Evolutionary conservation across 225 moss, liverwort and hornwort genomes (phyloP), one percentile per base, ranked within the genome.

Genomic region (Pleurozium schreberi): DNA sequence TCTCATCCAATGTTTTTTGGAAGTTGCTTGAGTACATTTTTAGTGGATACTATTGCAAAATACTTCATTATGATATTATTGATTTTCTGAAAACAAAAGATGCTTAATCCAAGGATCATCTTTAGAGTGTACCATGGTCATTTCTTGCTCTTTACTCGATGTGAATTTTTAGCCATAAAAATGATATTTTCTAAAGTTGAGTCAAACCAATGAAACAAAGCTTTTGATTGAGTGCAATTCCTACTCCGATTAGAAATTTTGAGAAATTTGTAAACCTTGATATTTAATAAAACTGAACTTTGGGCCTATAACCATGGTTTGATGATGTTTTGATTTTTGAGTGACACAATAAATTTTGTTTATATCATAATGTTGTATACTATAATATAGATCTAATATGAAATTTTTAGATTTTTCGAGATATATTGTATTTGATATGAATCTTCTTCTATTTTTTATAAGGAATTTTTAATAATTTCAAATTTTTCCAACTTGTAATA

Each of bases 1-100:
- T 71, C 0, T 15, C 6, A 30, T 47, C 11, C 3, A 74, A 30
- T 31, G 15, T 5, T 14, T 11, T 47, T 74, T 9, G 0, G 11
- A 16, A 74, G 30, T 73, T 45, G 4, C 18, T 30, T 74, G 6
- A 45, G 2, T 74, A 18, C 18, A 30, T 47, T 47, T 47, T 18
- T 0, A 45, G 1, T 17, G 6, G 30, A 45, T 28, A 45, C 3
- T 45, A 28, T 73, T 73, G 45, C 45, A 45, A 28, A 45, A 28
- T 17, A 10, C 30, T 0, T 73, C 30, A 73, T 18, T 17, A 18
- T 1, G 0, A 1, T 16, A 45, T 18, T 45, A 30, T 45, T 73
- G 43, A 73, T 6, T 45, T 15, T 73, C 28, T 28, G 17, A 73
- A 73, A 28, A 45, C n/a, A 45, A 4, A 73, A 28, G 6, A 17